phyloP scores from a whole-genome alignment of 2,329 filamentous ascomycete species.

The Penicillium sp. region DNA sequence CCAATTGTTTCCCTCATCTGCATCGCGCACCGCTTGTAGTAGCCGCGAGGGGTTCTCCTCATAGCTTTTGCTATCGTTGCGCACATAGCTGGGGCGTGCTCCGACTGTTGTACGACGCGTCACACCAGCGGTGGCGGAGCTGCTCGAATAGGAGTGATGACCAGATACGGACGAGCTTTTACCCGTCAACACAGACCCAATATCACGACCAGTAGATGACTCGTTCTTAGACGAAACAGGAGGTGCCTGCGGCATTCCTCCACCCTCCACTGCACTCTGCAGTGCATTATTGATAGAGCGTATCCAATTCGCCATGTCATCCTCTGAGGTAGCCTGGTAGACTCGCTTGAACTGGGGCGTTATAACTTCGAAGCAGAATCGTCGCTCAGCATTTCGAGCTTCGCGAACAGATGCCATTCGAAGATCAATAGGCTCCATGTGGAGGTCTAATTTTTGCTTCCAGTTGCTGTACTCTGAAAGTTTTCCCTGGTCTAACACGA shows the following conservation, averaged over 20 bases:
- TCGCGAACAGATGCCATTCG: conserved; percentile 96
- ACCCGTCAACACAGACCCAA: conserved; percentile 87
- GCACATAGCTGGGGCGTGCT: conserved; percentile 71
- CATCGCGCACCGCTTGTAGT: conserved; percentile 81
- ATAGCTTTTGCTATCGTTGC: conserved; percentile 67
- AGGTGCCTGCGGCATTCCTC: conserved; percentile 53
- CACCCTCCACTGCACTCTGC: conserved; percentile 90
- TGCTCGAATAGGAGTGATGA: conserved; percentile 50
- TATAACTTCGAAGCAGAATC: conserved; percentile 98
- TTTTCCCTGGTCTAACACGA: conserved; percentile 94
- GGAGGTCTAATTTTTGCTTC: conserved; percentile 94
- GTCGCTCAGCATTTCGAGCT: conserved; percentile 86
- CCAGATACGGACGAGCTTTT: conserved; percentile 70
- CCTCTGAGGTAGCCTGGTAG: conserved; percentile 95
- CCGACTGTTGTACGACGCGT: conserved; percentile 88
- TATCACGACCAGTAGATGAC: conserved; percentile 72
- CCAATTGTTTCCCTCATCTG: conserved; percentile 87
- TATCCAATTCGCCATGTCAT: conserved; percentile 98
- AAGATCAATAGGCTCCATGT: conserved; percentile 97
- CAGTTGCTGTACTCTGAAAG: conserved; percentile 98
- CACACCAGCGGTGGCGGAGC: conserved; percentile 55
- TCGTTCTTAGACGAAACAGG: conserved; percentile 48
- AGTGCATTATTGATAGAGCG: conserved; percentile 93
- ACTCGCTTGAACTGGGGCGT: conserved; percentile 94
- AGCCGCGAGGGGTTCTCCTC: conserved; percentile 84